Conservation (phyloP, 768 basidiomycete species). For the Leccinum subtestaceum region DNA sequence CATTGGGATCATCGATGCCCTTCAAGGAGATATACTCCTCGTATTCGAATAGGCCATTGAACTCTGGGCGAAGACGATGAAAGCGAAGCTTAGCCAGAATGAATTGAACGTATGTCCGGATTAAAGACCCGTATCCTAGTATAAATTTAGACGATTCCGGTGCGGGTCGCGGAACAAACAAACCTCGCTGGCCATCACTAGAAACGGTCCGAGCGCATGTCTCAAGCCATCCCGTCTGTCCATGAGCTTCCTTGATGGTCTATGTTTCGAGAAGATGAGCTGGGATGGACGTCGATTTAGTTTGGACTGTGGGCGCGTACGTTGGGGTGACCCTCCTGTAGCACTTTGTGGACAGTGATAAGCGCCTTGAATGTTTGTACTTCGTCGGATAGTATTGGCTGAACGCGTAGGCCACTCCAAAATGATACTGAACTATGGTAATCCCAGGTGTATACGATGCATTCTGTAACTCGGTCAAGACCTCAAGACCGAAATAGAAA, state of each 20-base stretch:
- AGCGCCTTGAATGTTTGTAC: constrained; percentile 98
- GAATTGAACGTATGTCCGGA: constrained; percentile 97
- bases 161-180: not conserved
- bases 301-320: constrained; percentile 44
- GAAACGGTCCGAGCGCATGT: constrained; percentile 92
- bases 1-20: constrained; percentile 95
- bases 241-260: constrained; percentile 93
- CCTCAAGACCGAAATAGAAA: constrained; percentile 4
- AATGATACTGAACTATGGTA: constrained; percentile 97
- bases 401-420: constrained; percentile 95
- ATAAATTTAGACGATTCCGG: constrained; percentile 6
- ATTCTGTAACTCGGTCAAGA: constrained; percentile 55
- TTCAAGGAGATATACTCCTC: constrained; percentile 98
- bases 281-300: constrained; percentile 2
- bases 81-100: constrained; percentile 94
- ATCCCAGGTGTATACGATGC: constrained; percentile 99
- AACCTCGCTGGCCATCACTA: constrained; percentile 74
- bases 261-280: constrained; percentile 33
- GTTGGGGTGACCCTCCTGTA: constrained; percentile 96
- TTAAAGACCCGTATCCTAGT: constrained; percentile 87
- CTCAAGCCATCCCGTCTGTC: constrained; percentile 97
- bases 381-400: constrained; percentile 96
- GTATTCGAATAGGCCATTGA: constrained; percentile 98
- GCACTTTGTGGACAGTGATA: constrained; percentile 95
- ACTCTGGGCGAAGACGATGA: constrained; percentile 92